These are phyloP conservation scores for Xylariaceae sp. DNA, from an alignment of 2,329 filamentous ascomycete genomes.

Conservation along the genomic window DNA sequence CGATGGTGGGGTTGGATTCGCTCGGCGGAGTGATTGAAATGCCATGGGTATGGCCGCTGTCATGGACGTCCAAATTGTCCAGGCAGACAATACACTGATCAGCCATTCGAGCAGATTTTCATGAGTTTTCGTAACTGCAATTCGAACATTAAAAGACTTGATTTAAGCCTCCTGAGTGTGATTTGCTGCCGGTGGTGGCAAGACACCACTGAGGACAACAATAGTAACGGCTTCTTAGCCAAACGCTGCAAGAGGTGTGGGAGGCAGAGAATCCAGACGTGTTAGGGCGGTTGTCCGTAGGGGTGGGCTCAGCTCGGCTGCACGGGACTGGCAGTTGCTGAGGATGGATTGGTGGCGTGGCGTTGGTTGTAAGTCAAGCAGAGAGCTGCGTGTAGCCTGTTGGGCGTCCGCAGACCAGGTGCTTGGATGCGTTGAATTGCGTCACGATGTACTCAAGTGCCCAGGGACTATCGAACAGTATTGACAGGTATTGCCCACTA, in stretches of 20 bases:
- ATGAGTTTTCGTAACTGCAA: slow-evolving; percentile 28
- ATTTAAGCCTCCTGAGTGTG: slow-evolving; percentile 33
- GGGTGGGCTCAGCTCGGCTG: neutral
- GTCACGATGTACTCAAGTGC: too few species aligned
- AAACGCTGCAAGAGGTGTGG: neutral
- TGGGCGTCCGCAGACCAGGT: neutral
- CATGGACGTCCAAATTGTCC: slow-evolving; percentile 48
- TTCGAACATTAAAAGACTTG: slow-evolving; percentile 33
- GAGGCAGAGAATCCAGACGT: neutral
- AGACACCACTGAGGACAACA: neutral
- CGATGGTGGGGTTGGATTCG: slow-evolving; percentile 10
- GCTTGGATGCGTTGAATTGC: too few species aligned
- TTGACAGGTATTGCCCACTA: too few species aligned
- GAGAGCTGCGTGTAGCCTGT: neutral
- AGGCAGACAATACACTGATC: slow-evolving; percentile 70
- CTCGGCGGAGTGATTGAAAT: slow-evolving; percentile 11
- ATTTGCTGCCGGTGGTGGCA: too few species aligned
- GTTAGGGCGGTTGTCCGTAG: neutral
- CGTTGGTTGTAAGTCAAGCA: neutral
- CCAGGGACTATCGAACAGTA: too few species aligned
- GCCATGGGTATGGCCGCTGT: slow-evolving; percentile 6
- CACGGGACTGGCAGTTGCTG: neutral
- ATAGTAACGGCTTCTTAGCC: neutral
- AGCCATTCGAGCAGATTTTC: slow-evolving; percentile 41
- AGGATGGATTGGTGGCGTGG: neutral